Conservation (phyloP, 306 rosid genomes). For the Canavalia ensiformis region DNA sequence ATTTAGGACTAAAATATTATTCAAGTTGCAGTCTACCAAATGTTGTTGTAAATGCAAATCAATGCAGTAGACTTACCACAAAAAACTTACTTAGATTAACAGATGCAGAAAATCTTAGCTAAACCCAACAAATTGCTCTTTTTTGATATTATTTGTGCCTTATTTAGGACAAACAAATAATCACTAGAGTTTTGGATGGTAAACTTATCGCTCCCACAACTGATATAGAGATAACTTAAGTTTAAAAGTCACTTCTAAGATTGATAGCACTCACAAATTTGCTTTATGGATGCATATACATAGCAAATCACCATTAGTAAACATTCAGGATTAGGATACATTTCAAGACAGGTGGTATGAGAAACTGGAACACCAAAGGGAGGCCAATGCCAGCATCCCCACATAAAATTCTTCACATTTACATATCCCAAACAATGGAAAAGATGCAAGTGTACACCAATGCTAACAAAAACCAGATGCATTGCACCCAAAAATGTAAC, state of each 20-base stretch:
- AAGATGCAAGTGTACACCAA: slow-evolving; percentile 32
- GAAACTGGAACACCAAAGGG: slow-evolving; percentile 7
- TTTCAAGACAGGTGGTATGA: slow-evolving; percentile 13
- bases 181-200: slow-evolving; percentile 12
- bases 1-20: slow-evolving; percentile 16
- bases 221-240: neutral
- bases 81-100: slow-evolving; percentile 10
- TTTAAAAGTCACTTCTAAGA: slow-evolving; percentile 34
- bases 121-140: slow-evolving; percentile 14
- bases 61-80: slow-evolving; percentile 38
- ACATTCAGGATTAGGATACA: slow-evolving; percentile 1
- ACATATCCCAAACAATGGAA: slow-evolving; percentile 18
- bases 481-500: slow-evolving; percentile 19
- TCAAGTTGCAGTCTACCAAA: slow-evolving; percentile 8
- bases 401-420: slow-evolving; percentile 12
- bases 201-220: slow-evolving; percentile 30
- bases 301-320: slow-evolving; percentile 6
- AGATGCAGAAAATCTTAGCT: slow-evolving; percentile 34
- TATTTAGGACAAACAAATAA: slow-evolving; percentile 18
- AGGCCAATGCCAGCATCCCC: slow-evolving; percentile 35
- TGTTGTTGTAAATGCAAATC: slow-evolving; percentile 9
- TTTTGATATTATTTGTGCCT: slow-evolving; percentile 1
- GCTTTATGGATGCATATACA: slow-evolving; percentile 30
- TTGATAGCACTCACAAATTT: slow-evolving; percentile 12
- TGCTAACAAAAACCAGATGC: slow-evolving; percentile 21